These are phyloP conservation scores for Bolboschoenoplectus hybrid DNA, from an alignment of 202 grass and related monocot genomes.

Conservation along the genomic window DNA sequence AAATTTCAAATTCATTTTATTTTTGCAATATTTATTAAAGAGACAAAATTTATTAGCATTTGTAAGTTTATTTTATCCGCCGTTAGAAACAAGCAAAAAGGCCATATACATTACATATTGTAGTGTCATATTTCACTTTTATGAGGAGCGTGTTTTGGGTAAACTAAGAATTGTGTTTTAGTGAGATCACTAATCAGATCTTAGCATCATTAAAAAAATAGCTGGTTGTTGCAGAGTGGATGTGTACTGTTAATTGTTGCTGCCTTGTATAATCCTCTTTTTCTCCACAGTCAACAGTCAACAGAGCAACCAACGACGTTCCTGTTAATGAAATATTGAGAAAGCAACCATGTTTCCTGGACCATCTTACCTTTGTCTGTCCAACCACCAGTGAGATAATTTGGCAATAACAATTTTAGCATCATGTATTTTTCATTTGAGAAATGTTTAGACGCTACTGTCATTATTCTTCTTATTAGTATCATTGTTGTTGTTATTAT, in stretches of 20 bases:
- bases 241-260: conserved; percentile 15
- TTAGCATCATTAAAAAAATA: not conserved
- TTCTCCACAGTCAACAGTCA: not conserved
- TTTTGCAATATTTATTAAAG: not conserved
- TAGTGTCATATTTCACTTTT: not conserved
- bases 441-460: too few relatives aligned
- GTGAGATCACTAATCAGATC: not conserved
- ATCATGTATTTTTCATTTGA: too few relatives aligned
- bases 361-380: too few relatives aligned
- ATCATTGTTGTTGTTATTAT: too few relatives aligned
- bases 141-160: not conserved
- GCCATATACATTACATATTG: not conserved
- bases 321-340: not conserved
- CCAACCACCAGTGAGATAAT: too few relatives aligned
- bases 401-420: too few relatives aligned
- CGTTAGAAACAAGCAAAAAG: not conserved
- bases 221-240: conserved; percentile 17
- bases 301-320: not conserved
- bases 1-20: not conserved
- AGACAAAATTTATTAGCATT: not conserved
- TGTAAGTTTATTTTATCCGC: not conserved
- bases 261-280: not conserved
- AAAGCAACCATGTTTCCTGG: not conserved
- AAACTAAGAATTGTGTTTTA: not conserved
- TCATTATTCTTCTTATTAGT: too few relatives aligned